A percentile compares a stretch with the other conserved stretches of the same genome.
Evolutionary conservation across 768 basidiomycete genomes (phyloP).

Genomic region (Coprinopsis sp.): DNA sequence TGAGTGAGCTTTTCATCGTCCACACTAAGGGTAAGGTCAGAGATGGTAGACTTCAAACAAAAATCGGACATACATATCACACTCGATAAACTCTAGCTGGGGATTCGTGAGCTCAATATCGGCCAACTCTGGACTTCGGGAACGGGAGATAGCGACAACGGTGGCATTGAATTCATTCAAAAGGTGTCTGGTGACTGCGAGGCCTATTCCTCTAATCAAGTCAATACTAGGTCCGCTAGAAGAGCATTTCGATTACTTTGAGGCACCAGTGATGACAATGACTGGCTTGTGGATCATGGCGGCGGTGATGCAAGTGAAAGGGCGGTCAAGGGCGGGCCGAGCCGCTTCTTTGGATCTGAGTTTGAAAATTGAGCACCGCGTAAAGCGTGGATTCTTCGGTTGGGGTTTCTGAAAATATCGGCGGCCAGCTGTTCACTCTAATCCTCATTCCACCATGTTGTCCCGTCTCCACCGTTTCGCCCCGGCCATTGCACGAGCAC

Average conservation of each 20-base stretch:
- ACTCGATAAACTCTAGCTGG: slow-evolving; percentile 52
- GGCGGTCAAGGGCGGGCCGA: slow-evolving; percentile 8
- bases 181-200: slow-evolving; percentile 68
- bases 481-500: slow-evolving; percentile 50
- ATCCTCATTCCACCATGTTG: slow-evolving; percentile 44
- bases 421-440: slow-evolving; percentile 9
- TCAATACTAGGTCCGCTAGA: slow-evolving; percentile 8
- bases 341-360: slow-evolving; percentile 8
- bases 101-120: slow-evolving; percentile 39
- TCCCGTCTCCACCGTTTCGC: slow-evolving; percentile 61
- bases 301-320: slow-evolving; percentile 2
- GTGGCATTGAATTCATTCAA: slow-evolving; percentile 56
- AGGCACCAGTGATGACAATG: slow-evolving; percentile 82
- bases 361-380: slow-evolving; percentile 13
- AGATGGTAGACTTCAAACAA: slow-evolving; percentile 5
- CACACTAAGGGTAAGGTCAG: slow-evolving; percentile 39
- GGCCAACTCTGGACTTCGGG: slow-evolving; percentile 57
- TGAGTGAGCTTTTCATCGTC: slow-evolving; percentile 48
- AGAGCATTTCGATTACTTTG: slow-evolving; percentile 43
- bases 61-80: slow-evolving; percentile 64
- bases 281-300: slow-evolving; percentile 42
- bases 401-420: slow-evolving; percentile 9
- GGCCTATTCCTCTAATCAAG: slow-evolving; percentile 57
- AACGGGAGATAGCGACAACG: slow-evolving; percentile 76
- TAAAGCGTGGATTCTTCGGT: slow-evolving; percentile 6